These are phyloP conservation scores for Peltaster fructicola DNA, from an alignment of 2,329 filamentous ascomycete genomes.

Conservation along the genomic window DNA sequence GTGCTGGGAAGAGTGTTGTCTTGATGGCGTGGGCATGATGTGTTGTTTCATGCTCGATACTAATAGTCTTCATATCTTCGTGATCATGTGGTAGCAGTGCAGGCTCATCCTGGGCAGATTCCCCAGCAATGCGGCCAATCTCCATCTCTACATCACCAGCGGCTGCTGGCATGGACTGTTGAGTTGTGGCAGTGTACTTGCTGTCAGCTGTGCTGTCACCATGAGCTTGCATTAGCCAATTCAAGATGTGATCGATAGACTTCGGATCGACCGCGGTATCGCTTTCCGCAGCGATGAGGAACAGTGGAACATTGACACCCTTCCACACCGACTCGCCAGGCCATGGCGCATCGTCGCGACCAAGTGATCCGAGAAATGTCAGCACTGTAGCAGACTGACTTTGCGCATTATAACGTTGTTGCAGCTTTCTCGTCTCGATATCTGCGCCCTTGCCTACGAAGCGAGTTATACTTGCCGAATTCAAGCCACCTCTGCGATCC, in stretches of 20 bases:
- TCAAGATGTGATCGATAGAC: conserved; percentile 51
- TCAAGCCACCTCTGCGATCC: conserved; percentile 60
- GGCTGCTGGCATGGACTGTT: conserved; percentile 2
- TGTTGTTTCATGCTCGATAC: conserved; percentile 7
- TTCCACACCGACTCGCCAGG: conserved; percentile 56
- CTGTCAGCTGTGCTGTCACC: not conserved
- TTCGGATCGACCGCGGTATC: conserved; percentile 59
- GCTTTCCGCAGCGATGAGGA: conserved; percentile 58
- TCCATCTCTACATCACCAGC: conserved; percentile 6
- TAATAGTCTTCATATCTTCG: no score
- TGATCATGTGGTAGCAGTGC: no score
- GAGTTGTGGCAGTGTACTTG: not conserved
- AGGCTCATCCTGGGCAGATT: no score
- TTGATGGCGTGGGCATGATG: conserved; percentile 36
- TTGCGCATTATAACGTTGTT: conserved; percentile 63
- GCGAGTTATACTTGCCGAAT: conserved; percentile 61
- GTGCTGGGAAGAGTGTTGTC: conserved; percentile 52
- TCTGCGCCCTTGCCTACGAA: conserved; percentile 56
- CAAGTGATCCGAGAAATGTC: no score
- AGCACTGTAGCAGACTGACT: no score
- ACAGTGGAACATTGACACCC: conserved; percentile 53
- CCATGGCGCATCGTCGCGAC: no score
- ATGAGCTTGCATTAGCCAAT: conserved; percentile 15
- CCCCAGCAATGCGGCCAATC: not conserved
- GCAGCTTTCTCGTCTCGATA: conserved; percentile 45